Base-by-base conservation (phyloP, 306 rosid species). In the Rosa multiflora region DNA sequence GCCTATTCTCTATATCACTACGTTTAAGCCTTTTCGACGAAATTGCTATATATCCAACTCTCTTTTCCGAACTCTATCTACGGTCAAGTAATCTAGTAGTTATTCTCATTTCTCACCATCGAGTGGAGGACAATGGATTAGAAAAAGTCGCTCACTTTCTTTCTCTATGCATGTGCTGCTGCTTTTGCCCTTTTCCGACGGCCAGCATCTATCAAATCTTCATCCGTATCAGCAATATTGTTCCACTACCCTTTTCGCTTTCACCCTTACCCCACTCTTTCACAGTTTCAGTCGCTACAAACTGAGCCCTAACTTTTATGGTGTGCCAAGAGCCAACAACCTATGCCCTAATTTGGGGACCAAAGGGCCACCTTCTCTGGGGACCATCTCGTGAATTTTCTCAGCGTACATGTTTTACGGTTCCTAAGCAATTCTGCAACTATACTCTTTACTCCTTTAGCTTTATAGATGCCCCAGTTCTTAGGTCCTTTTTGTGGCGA, bases 111-210 rank as follows among this genome's bases (percentile, higher is more conserved):
- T 14, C 13, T 17, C 71, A 66, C 21, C 47, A 17, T 5, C 48
- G 26, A 39, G 48, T 67, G 71, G 71, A 67, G 48, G 71, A 67
- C 48, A 10, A 40, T 17, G 23, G 47, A 67, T 6, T 37, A 67
- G 71, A 67, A 14, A 67, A 67, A 67, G 71, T 20, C 71, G 48
- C 26, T 67, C 48, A 40, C 47, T 67, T 67, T 67, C 15, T 18
- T 18, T 67, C n/a, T 29, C 29, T 0, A 18, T 67, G 72, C 72
- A 67, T 67, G 72, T 67, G 72, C 48, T 67, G 72, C 46, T 67
- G 49, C 49, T 39, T 67, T 40, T 37, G 29, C 72, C 49, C 48
- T 67, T 39, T 39, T 67, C 48, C 49, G 49, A 40, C 2, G 49
- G 72, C 48, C 48, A 6, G 49, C 72, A 9, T 67, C 49, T 3